phyloP scores from a whole-genome alignment of 495 filamentous ascomycete species.

The Xylaria curta region DNA sequence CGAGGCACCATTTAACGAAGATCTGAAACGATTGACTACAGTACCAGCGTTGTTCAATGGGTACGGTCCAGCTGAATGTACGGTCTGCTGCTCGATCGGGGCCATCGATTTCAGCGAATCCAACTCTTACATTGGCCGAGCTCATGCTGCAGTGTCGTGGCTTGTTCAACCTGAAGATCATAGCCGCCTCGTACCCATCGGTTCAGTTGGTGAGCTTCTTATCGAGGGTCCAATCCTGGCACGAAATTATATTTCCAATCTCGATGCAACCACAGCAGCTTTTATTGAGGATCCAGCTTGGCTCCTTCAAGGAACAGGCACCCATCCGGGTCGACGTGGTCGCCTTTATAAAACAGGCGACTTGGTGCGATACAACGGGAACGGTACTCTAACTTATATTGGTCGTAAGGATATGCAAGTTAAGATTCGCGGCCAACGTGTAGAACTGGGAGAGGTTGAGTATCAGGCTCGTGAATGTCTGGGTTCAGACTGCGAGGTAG shows the following conservation, averaged over 20 bases:
- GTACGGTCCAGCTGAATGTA: constrained; percentile 57
- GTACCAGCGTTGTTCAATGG: constrained; percentile 45
- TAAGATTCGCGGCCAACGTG: constrained; percentile 51
- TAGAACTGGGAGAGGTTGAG: constrained; percentile 55
- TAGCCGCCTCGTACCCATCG: constrained; percentile 29
- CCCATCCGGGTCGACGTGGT: neutral
- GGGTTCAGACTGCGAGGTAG: neutral
- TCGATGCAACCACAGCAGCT: constrained; percentile 54
- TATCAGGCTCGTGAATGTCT: constrained; percentile 26
- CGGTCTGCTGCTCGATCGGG: neutral
- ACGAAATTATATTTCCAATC: constrained; percentile 60
- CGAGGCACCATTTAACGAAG: neutral
- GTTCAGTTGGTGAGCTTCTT: constrained; percentile 59
- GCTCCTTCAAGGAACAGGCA: constrained; percentile 39
- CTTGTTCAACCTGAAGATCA: constrained; percentile 30
- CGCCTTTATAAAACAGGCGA: constrained; percentile 51
- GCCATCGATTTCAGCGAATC: neutral
- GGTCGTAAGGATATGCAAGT: constrained; percentile 53
- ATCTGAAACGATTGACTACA: neutral
- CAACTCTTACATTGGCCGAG: neutral
- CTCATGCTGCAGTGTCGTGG: neutral
- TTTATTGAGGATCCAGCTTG: constrained; percentile 53
- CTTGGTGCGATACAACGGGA: constrained; percentile 38
- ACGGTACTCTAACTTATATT: constrained; percentile 49
- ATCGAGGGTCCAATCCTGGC: constrained; percentile 58